phyloP scores from a whole-genome alignment of 1,284 basidiomycete species.

The Volvariella volvacea region DNA sequence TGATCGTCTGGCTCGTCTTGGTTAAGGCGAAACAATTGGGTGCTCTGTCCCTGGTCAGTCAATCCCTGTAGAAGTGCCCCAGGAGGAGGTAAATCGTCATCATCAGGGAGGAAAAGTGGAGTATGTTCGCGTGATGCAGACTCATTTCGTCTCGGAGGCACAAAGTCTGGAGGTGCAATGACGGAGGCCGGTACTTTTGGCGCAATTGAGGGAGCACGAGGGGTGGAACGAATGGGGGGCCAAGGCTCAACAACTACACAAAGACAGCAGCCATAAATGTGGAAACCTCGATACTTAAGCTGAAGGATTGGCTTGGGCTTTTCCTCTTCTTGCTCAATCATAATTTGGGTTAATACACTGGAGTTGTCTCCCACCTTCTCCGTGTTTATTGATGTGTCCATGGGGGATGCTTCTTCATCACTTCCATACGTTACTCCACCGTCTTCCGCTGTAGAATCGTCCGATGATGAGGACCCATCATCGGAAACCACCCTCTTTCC shows the following conservation, averaged over 20 bases:
- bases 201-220: too few species aligned
- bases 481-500: too few species aligned
- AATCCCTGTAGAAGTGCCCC: not conserved
- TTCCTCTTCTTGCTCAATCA: constrained; percentile 23
- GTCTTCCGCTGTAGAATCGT: too few species aligned
- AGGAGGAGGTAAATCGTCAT: constrained; percentile 20
- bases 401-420: too few species aligned
- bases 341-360: too few species aligned
- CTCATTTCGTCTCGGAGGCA: not conserved
- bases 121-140: constrained; percentile 32
- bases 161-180: too few species aligned
- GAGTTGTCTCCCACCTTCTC: too few species aligned
- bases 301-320: constrained; percentile 66
- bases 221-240: constrained; percentile 25
- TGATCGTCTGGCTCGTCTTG: constrained; percentile 34
- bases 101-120: constrained; percentile 66
- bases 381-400: too few species aligned
- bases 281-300: constrained; percentile 61
- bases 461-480: too few species aligned
- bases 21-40: constrained; percentile 3
- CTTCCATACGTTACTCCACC: too few species aligned
- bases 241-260: constrained; percentile 77
- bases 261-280: constrained; percentile 59
- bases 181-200: too few species aligned
- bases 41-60: not conserved